Percentiles rank a stretch among this genome's conserved stretches.
These are phyloP conservation scores for Rhynchospora pubera DNA, from an alignment of 176 grass and related monocot species.

Conservation along the genomic window DNA sequence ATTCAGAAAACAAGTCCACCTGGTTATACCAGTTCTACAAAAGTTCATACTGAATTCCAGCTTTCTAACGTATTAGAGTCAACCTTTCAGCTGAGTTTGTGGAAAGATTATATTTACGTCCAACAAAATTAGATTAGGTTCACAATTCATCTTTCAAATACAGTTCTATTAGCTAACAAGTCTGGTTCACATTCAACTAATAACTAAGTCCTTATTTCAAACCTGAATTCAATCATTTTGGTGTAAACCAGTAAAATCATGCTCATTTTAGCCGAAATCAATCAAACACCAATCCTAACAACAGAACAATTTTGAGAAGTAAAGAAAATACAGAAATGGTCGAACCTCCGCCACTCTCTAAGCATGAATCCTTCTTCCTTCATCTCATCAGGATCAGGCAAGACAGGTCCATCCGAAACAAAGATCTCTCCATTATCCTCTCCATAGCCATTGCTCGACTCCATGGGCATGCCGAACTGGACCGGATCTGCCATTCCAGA, in stretches of 20 bases:
- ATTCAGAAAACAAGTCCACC: background rate
- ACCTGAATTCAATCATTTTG: background rate
- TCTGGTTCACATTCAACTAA: background rate
- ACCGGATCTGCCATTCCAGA: constrained; percentile 13
- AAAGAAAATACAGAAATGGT: background rate
- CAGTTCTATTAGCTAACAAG: background rate
- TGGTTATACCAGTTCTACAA: too few relatives aligned
- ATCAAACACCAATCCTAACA: background rate
- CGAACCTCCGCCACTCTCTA: constrained; percentile 63
- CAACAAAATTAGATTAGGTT: background rate
- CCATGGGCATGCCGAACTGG: constrained; percentile 28
- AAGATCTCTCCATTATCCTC: constrained; percentile 32
- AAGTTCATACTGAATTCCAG: too few relatives aligned
- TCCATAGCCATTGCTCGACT: constrained; percentile 22
- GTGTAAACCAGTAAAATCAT: background rate
- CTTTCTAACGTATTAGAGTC: too few relatives aligned
- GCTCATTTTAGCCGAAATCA: too few relatives aligned
- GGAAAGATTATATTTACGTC: background rate
- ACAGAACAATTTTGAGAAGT: background rate
- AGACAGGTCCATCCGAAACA: constrained; percentile 26
- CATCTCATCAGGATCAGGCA: constrained; percentile 55
- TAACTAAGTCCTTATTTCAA: background rate
- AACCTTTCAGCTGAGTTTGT: too few relatives aligned
- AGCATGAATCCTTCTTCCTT: constrained; percentile 51
- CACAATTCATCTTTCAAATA: background rate